These are phyloP conservation scores for Maudiozyma saulgeensis DNA, from an alignment of 805 yeast species.

Conservation along the genomic window DNA sequence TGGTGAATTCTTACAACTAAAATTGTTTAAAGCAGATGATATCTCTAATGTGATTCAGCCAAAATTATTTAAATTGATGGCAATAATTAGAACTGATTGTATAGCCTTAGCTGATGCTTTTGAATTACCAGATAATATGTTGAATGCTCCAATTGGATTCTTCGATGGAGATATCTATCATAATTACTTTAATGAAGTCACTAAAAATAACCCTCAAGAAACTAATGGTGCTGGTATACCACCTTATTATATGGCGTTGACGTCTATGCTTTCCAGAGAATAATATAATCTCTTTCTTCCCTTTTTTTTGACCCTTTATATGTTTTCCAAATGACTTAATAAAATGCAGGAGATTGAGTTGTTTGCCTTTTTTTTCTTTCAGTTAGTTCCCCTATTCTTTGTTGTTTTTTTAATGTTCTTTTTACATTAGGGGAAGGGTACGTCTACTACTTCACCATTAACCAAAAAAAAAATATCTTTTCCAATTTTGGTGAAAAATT, in stretches of 20 bases:
- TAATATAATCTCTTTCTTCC: background rate
- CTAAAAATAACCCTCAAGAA: slow-evolving; percentile 43
- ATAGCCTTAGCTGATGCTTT: slow-evolving; percentile 79
- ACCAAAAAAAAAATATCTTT: no score
- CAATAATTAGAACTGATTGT: slow-evolving; percentile 52
- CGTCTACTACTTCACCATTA: no score
- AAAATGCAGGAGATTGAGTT: no score
- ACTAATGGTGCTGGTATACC: slow-evolving; percentile 45
- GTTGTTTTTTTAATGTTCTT: no score
- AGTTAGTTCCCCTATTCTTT: no score
- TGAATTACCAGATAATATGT: slow-evolving; percentile 67
- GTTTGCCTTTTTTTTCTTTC: no score
- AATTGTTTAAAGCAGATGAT: slow-evolving; percentile 42
- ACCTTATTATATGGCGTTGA: slow-evolving; percentile 28
- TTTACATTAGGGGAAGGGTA: no score
- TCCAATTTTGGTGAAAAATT: no score
- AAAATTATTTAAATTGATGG: slow-evolving; percentile 38
- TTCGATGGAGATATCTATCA: slow-evolving; percentile 78
- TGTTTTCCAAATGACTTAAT: background rate
- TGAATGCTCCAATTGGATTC: slow-evolving; percentile 75
- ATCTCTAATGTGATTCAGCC: slow-evolving; percentile 35
- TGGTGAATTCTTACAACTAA: slow-evolving; percentile 59
- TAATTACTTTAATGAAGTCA: slow-evolving; percentile 59
- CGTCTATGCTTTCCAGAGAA: slow-evolving; percentile 31
- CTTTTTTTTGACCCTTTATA: background rate